phyloP scores from a whole-genome alignment of 2,329 filamentous ascomycete genomes.

The Penicillium sp. region DNA sequence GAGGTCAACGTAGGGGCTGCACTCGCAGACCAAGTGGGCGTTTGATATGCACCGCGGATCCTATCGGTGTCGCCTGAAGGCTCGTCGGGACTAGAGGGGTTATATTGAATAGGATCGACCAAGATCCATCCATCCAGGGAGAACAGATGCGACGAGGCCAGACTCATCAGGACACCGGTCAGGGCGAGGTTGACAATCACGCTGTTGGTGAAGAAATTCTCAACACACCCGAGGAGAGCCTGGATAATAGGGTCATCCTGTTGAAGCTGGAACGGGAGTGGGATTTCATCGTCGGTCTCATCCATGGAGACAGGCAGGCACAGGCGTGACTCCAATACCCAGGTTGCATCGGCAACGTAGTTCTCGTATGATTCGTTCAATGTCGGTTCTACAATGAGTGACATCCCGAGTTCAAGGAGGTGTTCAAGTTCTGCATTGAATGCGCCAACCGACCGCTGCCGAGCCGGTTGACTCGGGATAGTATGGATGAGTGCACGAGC shows the following conservation, averaged over 20 bases:
- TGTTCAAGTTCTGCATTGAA: slow-evolving; percentile 45
- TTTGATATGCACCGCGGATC: slow-evolving; percentile 43
- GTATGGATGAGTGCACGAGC: slow-evolving; percentile 67
- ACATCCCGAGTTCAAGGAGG: slow-evolving; percentile 40
- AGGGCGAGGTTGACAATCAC: slow-evolving; percentile 88
- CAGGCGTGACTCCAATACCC: slow-evolving; percentile 47
- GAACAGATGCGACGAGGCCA: slow-evolving; percentile 83
- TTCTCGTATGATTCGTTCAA: slow-evolving; percentile 47
- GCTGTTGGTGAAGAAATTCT: slow-evolving; percentile 84
- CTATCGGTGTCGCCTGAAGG: slow-evolving; percentile 36
- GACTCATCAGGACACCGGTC: slow-evolving; percentile 78
- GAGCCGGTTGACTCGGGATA: slow-evolving; percentile 43
- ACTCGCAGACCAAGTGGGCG: slow-evolving; percentile 52
- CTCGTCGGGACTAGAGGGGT: slow-evolving; percentile 19
- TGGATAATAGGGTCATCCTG: slow-evolving; percentile 62
- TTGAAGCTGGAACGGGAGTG: slow-evolving; percentile 66
- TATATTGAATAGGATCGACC: slow-evolving; percentile 67
- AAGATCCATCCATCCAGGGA: slow-evolving; percentile 89
- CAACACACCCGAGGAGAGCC: slow-evolving; percentile 61
- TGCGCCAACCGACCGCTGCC: slow-evolving; percentile 40
- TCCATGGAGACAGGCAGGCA: slow-evolving; percentile 36
- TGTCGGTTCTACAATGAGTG: slow-evolving; percentile 41
- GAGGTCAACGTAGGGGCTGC: slow-evolving; percentile 51
- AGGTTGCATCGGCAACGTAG: slow-evolving; percentile 55
- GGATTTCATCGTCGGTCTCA: slow-evolving; percentile 52